Evolutionary conservation across 2,329 filamentous ascomycete species (phyloP), one percentile per base, ranked within the genome.

Genomic region (Lecanosticta acicola): DNA sequence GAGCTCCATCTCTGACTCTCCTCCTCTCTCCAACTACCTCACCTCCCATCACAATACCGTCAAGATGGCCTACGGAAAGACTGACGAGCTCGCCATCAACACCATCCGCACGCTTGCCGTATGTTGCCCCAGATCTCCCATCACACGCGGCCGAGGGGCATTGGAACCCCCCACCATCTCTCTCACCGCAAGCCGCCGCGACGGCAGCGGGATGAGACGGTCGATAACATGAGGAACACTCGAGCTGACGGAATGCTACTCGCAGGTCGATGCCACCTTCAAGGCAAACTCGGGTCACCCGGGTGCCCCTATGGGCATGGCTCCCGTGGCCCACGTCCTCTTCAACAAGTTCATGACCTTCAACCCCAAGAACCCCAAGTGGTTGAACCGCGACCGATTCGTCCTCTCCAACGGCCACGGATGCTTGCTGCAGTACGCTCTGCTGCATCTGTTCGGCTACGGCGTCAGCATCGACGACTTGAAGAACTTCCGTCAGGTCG

Each of bases 321-420:
- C 93, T 66, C 91, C 93, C 54, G 83, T 90, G 66, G 84, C 93
- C 71, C 93, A 97, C 79, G 88, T 97, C 65, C 82, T 98, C 57
- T 98, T 87, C 78, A 94, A 95, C 82, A 94, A 93, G 73, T 94
- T 96, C 80, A 88, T 98, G 88, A 94, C 76, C 71, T 98, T 96
- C 81, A 98, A 97, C 84, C 93, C 93, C 65, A 94, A 96, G 84
- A 96, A 95, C 81, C 87, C 93, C 62, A 79, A 88, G 57, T 98
- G 90, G 90, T 66, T 93, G 64, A 97, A 97, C 82, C 85, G 93
- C 67, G 93, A 98, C 75, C 86, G 93, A 71, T 98, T 98, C 68
- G 89, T 98, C 54, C 89, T 98, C 69, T 98, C 93, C 53, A 98
- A 98, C 78, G 93, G 93, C 62, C 93, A 98, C 76, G 93, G 85